Evolutionary conservation across 106 monocot genomes (phyloP).

Genomic region (Acanthochlamys bracteata): DNA sequence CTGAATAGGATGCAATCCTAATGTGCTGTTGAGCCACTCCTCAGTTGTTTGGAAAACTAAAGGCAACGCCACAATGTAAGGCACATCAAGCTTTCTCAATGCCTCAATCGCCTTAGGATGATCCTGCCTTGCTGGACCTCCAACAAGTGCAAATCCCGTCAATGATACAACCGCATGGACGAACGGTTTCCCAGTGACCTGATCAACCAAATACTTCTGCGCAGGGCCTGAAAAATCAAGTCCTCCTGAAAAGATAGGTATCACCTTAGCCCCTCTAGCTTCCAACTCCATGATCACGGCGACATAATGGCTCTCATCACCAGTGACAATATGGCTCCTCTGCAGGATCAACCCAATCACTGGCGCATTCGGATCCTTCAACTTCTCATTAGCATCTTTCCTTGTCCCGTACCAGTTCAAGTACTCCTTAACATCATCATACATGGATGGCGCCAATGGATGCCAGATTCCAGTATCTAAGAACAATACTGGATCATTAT

Average conservation of each 20-base stretch:
- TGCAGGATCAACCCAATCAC: constrained; percentile 60
- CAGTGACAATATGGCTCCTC: constrained; percentile 82
- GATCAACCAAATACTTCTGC: constrained; percentile 52
- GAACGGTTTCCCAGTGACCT: constrained; percentile 55
- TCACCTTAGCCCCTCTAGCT: constrained; percentile 69
- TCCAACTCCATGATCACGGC: constrained; percentile 87
- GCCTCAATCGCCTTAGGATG: constrained; percentile 79
- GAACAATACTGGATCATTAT: constrained; percentile 62
- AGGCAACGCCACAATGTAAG: constrained; percentile 73
- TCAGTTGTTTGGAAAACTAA: constrained; percentile 88
- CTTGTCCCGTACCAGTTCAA: constrained; percentile 79
- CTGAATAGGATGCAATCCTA: constrained; percentile 80
- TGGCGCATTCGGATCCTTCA: constrained; percentile 42
- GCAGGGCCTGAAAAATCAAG: constrained; percentile 70
- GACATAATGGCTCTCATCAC: constrained; percentile 75
- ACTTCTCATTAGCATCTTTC: constrained; percentile 40
- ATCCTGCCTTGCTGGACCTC: constrained; percentile 79
- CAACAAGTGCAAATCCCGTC: constrained; percentile 79
- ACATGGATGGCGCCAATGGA: constrained; percentile 69
- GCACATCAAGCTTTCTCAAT: constrained; percentile 66
- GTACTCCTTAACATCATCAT: constrained; percentile 75
- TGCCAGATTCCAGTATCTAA: constrained; percentile 77
- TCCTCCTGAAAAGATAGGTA: constrained; percentile 69
- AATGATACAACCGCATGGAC: constrained; percentile 55
- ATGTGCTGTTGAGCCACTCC: constrained; percentile 76